Evolutionary conservation across 2,329 filamentous ascomycete genomes (phyloP).

Genomic region (Neoarthrinium moseri): DNA sequence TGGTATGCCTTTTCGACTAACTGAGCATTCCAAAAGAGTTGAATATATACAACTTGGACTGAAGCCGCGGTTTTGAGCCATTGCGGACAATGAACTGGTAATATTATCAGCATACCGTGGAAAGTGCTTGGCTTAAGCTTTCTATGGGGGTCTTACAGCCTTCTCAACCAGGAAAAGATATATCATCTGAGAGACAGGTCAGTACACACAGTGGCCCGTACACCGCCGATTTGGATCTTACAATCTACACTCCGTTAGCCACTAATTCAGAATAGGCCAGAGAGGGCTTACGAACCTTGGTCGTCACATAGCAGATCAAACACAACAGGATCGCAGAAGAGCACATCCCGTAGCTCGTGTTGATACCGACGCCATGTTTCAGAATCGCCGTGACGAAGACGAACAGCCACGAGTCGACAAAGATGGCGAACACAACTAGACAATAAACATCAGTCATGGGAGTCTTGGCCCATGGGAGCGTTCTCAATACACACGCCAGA

Average conservation of each 20-base stretch:
- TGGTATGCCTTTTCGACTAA: too few species aligned
- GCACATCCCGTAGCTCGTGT: constrained; percentile 49
- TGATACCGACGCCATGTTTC: constrained; percentile 56
- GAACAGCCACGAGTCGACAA: constrained; percentile 59
- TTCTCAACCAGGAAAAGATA: constrained; percentile 66
- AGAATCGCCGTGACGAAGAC: constrained; percentile 56
- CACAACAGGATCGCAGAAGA: constrained; percentile 60
- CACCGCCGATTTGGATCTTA: constrained; percentile 20
- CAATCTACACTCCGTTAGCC: constrained; percentile 24
- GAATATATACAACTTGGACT: constrained; percentile 58
- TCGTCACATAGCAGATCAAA: constrained; percentile 60
- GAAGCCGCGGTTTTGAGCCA: constrained; percentile 46
- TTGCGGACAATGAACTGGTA: constrained; percentile 57
- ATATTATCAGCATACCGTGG: too few species aligned
- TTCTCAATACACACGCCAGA: constrained; percentile 42
- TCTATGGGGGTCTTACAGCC: constrained; percentile 53
- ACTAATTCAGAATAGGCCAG: neutral
- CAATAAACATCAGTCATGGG: neutral
- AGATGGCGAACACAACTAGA: constrained; percentile 60
- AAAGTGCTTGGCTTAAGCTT: too few species aligned
- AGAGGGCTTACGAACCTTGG: constrained; percentile 47
- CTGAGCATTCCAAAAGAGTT: constrained; percentile 59
- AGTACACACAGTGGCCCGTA: too few species aligned
- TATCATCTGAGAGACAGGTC: constrained; percentile 44
- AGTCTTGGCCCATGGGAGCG: too few species aligned